Conservation (phyloP, 257 asterid genomes). For the Scutellaria barbata region DNA sequence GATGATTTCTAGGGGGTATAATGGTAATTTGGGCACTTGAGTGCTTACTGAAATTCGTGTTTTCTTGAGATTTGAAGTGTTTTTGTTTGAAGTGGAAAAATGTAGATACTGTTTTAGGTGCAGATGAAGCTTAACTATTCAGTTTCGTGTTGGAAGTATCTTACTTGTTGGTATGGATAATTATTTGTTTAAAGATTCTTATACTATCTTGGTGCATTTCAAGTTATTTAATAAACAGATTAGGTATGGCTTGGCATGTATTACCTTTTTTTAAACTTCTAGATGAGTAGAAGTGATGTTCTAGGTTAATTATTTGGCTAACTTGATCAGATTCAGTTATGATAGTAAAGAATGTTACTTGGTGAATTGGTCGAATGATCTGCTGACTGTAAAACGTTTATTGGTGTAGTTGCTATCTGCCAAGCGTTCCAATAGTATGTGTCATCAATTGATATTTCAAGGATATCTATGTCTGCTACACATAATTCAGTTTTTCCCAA, state of each 20-base stretch:
- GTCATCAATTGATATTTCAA: neutral
- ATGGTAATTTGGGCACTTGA: conserved; percentile 23
- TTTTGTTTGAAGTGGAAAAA: neutral
- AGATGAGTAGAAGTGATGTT: conserved; percentile 15
- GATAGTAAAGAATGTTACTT: neutral
- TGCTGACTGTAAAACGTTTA: neutral
- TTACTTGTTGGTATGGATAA: neutral
- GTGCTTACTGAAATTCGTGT: neutral
- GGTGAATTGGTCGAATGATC: conserved; percentile 14
- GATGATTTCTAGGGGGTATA: neutral
- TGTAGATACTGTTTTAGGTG: conserved; percentile 22
- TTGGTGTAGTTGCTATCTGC: neutral
- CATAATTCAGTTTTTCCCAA: neutral
- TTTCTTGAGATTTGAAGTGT: neutral
- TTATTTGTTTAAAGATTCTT: conserved; percentile 24
- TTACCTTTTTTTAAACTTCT: conserved; percentile 10
- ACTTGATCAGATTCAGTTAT: conserved; percentile 5
- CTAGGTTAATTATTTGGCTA: conserved; percentile 20
- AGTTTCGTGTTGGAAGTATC: conserved; percentile 12
- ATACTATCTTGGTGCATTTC: neutral
- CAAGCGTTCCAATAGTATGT: neutral
- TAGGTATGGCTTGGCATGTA: neutral
- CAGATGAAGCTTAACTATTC: conserved; percentile 23
- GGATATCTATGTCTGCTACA: neutral
- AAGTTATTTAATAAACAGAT: neutral